Base-by-base conservation (phyloP, 352 stramenopile species). In the Phytophthora fragariaefolia region DNA sequence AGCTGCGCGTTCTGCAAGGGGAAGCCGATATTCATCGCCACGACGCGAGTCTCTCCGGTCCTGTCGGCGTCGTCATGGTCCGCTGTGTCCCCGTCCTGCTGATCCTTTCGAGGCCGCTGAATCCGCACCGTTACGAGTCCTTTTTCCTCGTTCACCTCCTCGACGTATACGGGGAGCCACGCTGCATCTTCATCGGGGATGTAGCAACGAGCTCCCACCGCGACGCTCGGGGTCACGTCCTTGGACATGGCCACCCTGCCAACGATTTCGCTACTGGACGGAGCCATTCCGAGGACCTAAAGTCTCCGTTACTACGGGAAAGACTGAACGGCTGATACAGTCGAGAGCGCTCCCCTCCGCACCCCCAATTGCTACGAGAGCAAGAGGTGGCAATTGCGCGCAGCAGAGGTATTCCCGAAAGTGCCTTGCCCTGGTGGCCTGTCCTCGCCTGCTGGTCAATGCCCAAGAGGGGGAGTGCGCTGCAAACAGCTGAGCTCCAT, bases 131-230 rank as follows among this genome's bases (percentile, higher is more conserved):
- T 89, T 24, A 79, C 83, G 28, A 72, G 67, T 5, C 77, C 55
- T 27, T 76, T 68, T 43, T 74, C 59, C 45, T 83, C 70, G 55
- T 91, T 71, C 36, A 93, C 79, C 18, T 78, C 62, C 34, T 93
- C 82, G 20, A 93, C 81, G 49, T 82, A 79, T 47, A 90, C 87
- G 13, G 84, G 87, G 26, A 95, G 64, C 87, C 87, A 95, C 27
- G 91, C 79, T 12, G 74, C 70, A 2, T 76, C 61, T 38, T 81
- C 66, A 63, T 95, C 87, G 1, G 84, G 80, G 58, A 93, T 83
- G 72, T 91, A 95, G 66, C 86, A 95, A 18, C 82, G 77, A 53
- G 83, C 77, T 24, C 86, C 86, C 23, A 87, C 74, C 5, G 80
- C 75, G 18, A 91, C 66, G 47, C 72, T 82, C 2, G 76, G 68